Evolutionary conservation across 768 basidiomycete genomes (phyloP).

Genomic region (Auriscalpium vulgare): DNA sequence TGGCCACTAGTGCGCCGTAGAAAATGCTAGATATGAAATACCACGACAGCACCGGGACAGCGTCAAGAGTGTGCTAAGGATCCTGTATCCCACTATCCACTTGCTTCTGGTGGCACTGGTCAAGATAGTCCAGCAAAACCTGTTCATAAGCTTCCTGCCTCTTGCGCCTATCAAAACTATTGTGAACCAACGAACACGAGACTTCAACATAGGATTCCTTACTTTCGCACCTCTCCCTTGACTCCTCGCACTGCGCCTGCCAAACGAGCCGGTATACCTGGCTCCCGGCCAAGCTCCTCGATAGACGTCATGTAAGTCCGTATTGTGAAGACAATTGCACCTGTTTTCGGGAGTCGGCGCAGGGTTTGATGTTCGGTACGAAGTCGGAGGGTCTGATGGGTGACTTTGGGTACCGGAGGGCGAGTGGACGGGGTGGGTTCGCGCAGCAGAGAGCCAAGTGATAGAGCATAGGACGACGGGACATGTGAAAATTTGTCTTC

Average conservation of each 20-base stretch:
- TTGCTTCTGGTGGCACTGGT: conserved; percentile 27
- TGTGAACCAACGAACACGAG: conserved; percentile 22
- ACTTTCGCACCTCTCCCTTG: conserved; percentile 47
- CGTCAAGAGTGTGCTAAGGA: no score
- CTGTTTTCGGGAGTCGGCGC: conserved; percentile 47
- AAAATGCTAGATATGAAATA: no score
- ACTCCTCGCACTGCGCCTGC: conserved; percentile 52
- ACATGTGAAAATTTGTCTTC: conserved; percentile 34
- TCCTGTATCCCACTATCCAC: conserved; percentile 5
- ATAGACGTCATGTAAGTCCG: conserved; percentile 52
- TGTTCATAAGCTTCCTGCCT: conserved; percentile 25
- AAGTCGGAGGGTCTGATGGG: conserved; percentile 34
- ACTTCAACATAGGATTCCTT: conserved; percentile 39
- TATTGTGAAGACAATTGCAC: conserved; percentile 59
- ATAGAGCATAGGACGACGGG: conserved; percentile 15
- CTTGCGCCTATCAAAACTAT: conserved; percentile 25
- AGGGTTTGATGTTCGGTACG: conserved; percentile 57
- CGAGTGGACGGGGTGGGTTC: not conserved
- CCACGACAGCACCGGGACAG: no score
- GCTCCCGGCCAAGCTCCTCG: conserved; percentile 39
- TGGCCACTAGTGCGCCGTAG: no score
- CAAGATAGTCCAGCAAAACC: conserved; percentile 29
- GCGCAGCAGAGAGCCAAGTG: not conserved
- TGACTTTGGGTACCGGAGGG: no score
- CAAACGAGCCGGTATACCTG: conserved; percentile 49